These are phyloP conservation scores for Diaporthe sp. DNA, from an alignment of 2,329 filamentous ascomycete species.

Conservation along the genomic window DNA sequence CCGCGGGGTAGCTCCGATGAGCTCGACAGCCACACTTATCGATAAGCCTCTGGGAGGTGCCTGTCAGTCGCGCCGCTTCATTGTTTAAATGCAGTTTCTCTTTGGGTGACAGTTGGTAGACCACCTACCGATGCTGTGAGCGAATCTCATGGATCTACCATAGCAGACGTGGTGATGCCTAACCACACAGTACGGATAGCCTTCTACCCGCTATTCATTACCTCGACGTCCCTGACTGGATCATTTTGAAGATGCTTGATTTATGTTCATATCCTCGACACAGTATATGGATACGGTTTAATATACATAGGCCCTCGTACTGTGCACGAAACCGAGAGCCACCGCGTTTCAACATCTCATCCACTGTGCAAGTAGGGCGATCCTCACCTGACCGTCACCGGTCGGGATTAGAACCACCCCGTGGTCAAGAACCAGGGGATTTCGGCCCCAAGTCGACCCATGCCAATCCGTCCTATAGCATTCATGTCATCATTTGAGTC, in stretches of 20 bases:
- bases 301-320: constrained; percentile 30
- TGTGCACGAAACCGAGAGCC: constrained; percentile 19
- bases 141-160: no score
- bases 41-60: not conserved
- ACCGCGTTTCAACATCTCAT: not conserved
- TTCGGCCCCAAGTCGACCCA: not conserved
- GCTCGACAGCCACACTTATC: constrained; percentile 26
- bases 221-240: not conserved
- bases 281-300: constrained; percentile 37
- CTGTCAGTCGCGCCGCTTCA: not conserved
- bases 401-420: not conserved
- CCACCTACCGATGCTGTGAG: not conserved
- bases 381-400: not conserved
- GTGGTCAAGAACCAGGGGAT: not conserved
- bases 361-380: not conserved
- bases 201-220: no score
- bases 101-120: no score
- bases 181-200: no score
- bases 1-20: constrained; percentile 20
- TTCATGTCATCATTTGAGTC: constrained; percentile 23
- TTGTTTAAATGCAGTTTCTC: not conserved
- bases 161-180: not conserved
- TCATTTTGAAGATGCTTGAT: constrained; percentile 15
- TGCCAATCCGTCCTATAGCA: not conserved
- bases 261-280: constrained; percentile 38